These are phyloP conservation scores for Lactifluus piperatus DNA, from an alignment of 768 basidiomycete genomes.

Conservation along the genomic window DNA sequence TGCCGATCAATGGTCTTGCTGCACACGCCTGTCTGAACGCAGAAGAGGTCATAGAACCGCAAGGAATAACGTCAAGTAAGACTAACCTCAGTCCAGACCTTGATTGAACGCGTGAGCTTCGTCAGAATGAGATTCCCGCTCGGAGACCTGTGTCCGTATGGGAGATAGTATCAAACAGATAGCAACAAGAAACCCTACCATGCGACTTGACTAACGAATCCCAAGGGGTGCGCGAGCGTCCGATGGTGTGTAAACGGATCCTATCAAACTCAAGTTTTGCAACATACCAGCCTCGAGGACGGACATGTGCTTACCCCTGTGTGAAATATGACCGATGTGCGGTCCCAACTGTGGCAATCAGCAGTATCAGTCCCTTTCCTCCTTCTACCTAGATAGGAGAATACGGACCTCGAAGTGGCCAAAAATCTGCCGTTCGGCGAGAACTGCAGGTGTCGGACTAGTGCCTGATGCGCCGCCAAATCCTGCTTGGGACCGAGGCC, in stretches of 20 bases:
- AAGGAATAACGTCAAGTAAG: not conserved
- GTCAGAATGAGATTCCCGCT: constrained; percentile 53
- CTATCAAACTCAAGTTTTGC: constrained; percentile 27
- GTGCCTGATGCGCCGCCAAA: constrained; percentile 52
- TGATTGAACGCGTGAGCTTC: constrained; percentile 54
- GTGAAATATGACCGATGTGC: constrained; percentile 58
- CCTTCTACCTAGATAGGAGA: not conserved
- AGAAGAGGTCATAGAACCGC: constrained; percentile 1
- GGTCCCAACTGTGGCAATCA: constrained; percentile 47
- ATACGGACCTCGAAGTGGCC: constrained; percentile 55
- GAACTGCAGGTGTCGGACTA: constrained; percentile 68
- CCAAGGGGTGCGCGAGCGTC: constrained; percentile 55
- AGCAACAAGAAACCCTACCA: constrained; percentile 35
- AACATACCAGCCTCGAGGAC: not conserved
- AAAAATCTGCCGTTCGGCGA: constrained; percentile 67
- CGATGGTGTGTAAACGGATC: constrained; percentile 52
- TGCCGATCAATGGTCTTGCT: constrained; percentile 53
- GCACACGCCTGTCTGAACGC: constrained; percentile 55
- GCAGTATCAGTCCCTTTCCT: not conserved
- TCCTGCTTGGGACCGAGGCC: constrained; percentile 49
- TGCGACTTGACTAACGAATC: constrained; percentile 71
- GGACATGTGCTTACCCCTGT: constrained; percentile 40
- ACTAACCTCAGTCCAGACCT: constrained; percentile 64
- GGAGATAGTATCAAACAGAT: not conserved
- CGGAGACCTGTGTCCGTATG: constrained; percentile 44